phyloP scores from a whole-genome alignment of 2,329 filamentous ascomycete species.

The Chalara sp. region DNA sequence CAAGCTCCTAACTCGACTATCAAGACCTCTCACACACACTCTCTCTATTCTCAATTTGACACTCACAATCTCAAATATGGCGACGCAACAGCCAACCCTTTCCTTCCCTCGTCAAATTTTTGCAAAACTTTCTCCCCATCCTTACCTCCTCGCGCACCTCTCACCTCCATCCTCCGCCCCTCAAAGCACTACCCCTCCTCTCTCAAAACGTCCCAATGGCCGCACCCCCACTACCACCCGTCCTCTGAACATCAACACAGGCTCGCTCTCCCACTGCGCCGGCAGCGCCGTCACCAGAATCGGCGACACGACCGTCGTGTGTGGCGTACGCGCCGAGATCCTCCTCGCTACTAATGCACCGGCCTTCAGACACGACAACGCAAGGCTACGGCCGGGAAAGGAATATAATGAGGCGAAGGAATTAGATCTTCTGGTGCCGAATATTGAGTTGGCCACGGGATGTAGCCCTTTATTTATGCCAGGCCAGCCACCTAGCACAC shows the following conservation, averaged over 20 bases:
- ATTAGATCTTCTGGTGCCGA: conserved; percentile 78
- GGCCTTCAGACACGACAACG: conserved; percentile 45
- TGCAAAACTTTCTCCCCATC: conserved; percentile 81
- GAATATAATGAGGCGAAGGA: conserved; percentile 42
- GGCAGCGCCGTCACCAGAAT: conserved; percentile 83
- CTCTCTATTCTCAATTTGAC: too few relatives aligned
- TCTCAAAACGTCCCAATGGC: conserved; percentile 70
- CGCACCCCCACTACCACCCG: conserved; percentile 66
- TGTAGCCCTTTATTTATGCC: conserved; percentile 82
- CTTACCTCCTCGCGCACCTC: conserved; percentile 86
- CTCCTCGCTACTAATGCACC: conserved; percentile 69
- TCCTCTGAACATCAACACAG: conserved; percentile 68
- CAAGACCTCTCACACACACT: too few relatives aligned
- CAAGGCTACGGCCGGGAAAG: conserved; percentile 27
- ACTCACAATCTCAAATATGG: too few relatives aligned
- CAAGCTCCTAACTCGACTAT: too few relatives aligned
- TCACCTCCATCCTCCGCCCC: conserved; percentile 47
- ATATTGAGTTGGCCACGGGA: conserved; percentile 86
- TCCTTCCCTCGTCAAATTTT: conserved; percentile 62
- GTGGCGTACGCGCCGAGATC: conserved; percentile 82
- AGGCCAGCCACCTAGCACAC: conserved; percentile 69
- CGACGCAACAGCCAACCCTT: conserved; percentile 16
- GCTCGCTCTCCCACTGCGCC: conserved; percentile 81
- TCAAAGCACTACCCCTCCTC: not conserved
- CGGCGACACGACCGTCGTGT: conserved; percentile 91